A percentile compares a stretch with the other conserved stretches of the same genome.
These are phyloP conservation scores for Knoxia roxburghii DNA, from an alignment of 257 asterid genomes.

Conservation along the genomic window DNA sequence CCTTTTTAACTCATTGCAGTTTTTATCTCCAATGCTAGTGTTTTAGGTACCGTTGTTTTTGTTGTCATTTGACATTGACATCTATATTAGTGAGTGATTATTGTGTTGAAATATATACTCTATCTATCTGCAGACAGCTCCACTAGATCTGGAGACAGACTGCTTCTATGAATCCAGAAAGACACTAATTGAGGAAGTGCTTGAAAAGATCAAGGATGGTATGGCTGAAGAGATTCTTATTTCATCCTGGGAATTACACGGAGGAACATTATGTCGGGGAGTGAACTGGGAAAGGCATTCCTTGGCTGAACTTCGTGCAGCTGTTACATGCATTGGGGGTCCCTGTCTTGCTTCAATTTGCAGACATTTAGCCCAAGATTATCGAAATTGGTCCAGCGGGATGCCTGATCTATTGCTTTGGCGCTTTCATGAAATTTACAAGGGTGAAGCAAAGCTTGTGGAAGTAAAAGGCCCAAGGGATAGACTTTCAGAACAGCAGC, in stretches of 20 bases:
- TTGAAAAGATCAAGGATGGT: slow-evolving; percentile 58
- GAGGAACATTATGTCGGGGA: slow-evolving; percentile 78
- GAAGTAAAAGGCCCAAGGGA: slow-evolving; percentile 97
- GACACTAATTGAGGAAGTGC: slow-evolving; percentile 52
- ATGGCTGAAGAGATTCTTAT: slow-evolving; percentile 83
- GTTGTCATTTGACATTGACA: background rate
- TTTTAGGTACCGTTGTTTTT: background rate
- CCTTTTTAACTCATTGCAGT: background rate
- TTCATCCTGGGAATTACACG: slow-evolving; percentile 60
- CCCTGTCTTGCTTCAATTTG: slow-evolving; percentile 63
- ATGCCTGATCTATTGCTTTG: slow-evolving; percentile 93
- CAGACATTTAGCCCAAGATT: slow-evolving; percentile 85
- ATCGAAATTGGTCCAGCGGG: slow-evolving; percentile 94
- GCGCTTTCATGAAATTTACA: slow-evolving; percentile 68
- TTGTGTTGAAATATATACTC: background rate
- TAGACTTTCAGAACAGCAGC: slow-evolving; percentile 91
- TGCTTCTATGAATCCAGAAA: slow-evolving; percentile 67
- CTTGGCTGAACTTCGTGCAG: slow-evolving; percentile 61
- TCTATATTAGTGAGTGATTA: background rate
- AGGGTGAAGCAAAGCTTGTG: slow-evolving; percentile 92
- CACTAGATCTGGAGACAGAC: slow-evolving; percentile 83
- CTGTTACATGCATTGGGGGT: slow-evolving; percentile 81
- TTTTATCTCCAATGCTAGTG: background rate
- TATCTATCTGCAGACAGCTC: slow-evolving; percentile 61
- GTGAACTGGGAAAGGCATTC: slow-evolving; percentile 85